These are phyloP conservation scores for Colletotrichum gigasporum DNA, from an alignment of 2,329 filamentous ascomycete species.

Conservation along the genomic window DNA sequence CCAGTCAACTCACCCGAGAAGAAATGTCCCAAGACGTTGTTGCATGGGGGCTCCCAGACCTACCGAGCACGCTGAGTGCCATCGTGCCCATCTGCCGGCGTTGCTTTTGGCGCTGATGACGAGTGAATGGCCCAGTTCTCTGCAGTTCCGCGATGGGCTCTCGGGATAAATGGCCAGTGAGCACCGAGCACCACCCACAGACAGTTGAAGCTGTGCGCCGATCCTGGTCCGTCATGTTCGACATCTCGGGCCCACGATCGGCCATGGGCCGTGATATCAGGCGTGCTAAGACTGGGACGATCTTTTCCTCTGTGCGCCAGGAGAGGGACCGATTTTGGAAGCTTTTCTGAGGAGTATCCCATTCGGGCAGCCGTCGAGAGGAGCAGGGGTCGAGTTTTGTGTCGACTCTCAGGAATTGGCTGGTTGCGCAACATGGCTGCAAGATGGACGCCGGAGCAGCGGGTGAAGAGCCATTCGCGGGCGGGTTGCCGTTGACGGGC, in stretches of 20 bases:
- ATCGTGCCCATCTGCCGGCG: constrained; percentile 13
- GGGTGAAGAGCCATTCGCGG: constrained; percentile 1
- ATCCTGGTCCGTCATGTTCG: constrained; percentile 25
- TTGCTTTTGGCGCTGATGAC: constrained; percentile 19
- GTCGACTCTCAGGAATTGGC: neutral
- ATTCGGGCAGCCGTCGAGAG: constrained; percentile 2
- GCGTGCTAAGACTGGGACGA: constrained; percentile 5
- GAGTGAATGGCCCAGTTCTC: neutral
- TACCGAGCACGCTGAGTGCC: neutral
- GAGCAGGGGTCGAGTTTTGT: neutral
- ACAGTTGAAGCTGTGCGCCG: constrained; percentile 27
- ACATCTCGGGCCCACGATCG: constrained; percentile 19
- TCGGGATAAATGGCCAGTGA: constrained; percentile 5
- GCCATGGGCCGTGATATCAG: constrained; percentile 16
- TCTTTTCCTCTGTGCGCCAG: constrained; percentile 7
- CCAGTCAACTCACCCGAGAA: neutral
- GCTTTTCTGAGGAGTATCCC: neutral
- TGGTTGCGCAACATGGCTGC: neutral
- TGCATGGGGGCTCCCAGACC: constrained; percentile 1
- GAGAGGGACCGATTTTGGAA: neutral
- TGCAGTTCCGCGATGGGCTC: neutral
- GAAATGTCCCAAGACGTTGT: neutral
- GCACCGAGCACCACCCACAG: constrained; percentile 27
- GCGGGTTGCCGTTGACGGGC: constrained; percentile 3
- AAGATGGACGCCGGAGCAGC: neutral